Percentiles rank a stretch among this genome's conserved stretches.
Evolutionary conservation across 192 early-diverging fungal species (phyloP).

Genomic region (Pilobolus umbonatus): DNA sequence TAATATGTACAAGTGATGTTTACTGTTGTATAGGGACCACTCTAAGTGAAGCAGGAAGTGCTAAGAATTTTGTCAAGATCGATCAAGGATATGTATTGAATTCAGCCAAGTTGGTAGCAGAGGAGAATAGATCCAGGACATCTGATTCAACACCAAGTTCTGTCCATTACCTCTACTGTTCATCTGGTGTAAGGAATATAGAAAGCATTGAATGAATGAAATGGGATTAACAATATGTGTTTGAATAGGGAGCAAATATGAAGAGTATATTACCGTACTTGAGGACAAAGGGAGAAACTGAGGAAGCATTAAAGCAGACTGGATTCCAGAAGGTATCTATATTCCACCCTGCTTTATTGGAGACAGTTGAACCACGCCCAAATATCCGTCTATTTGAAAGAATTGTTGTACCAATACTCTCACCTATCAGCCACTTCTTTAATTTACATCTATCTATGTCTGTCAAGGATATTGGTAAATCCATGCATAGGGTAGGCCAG

Average conservation of each 20-base stretch:
- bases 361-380: slow-evolving; percentile 37
- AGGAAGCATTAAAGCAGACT: slow-evolving; percentile 54
- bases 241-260: slow-evolving; percentile 61
- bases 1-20: slow-evolving; percentile 46
- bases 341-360: slow-evolving; percentile 56
- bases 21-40: slow-evolving; percentile 77
- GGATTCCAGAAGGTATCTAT: slow-evolving; percentile 61
- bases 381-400: slow-evolving; percentile 1
- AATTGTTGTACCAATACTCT: background rate
- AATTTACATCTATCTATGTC: background rate
- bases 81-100: slow-evolving; percentile 75
- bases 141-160: slow-evolving; percentile 25
- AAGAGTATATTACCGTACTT: slow-evolving; percentile 61
- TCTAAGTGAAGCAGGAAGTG: slow-evolving; percentile 54
- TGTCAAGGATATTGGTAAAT: slow-evolving; percentile 14
- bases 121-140: slow-evolving; percentile 40
- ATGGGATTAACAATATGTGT: slow-evolving; percentile 63
- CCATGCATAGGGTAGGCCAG: slow-evolving; percentile 16
- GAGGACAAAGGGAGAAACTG: slow-evolving; percentile 71
- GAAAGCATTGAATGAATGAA: no score
- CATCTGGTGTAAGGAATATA: slow-evolving; percentile 20
- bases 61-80: slow-evolving; percentile 65
- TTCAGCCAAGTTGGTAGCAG: slow-evolving; percentile 52
- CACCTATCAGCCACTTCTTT: background rate
- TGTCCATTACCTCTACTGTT: slow-evolving; percentile 50